Base-by-base conservation (phyloP, 257 asterid species). In the Solanum pinnatisectum region DNA sequence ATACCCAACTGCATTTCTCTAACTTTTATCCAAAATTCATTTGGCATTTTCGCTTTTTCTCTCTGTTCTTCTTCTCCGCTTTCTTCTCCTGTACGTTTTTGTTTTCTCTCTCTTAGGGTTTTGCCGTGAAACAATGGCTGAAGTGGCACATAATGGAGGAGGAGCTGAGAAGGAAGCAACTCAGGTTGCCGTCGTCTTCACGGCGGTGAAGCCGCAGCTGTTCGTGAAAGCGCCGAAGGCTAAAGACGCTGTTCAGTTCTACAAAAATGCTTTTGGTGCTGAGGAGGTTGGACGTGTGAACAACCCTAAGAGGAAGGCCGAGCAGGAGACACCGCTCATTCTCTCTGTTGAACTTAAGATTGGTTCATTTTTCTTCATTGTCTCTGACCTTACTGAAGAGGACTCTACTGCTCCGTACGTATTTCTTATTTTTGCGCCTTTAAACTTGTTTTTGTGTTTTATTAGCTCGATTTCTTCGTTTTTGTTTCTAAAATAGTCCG, bases 221-320 rank as follows among this genome's bases (percentile, higher is more conserved):
- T 95, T 90, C 72, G 93, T 97, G 4, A 97, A 93, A 68, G 96
- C 95, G 0, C 92, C 96, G 10, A 94, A 93, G 88, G 98, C 94
- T 0, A 92, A 37, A 89, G 98, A 96, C 40, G 98, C 98, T 78
- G 95, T 96, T 30, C 85, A 70, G 93, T 96, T 97, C 91, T 96
- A 90, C 93, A 97, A 96, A 92, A 87, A 89, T 63, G 99, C 98
- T 25, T 97, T 97, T 35, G 98, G 98, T 23, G 98, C 98, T 37
- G 98, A 94, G 93, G 99, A 96, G 90, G 90, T 94, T 42, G 88
- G 86, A 89, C 98, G 99, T 85, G 92, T 88, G 68, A 89, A 76
- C 88, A 92, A 94, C 37, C 89, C 96, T 0, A 95, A 97, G 95
- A 92, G 98, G 87, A 96, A 97, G 90, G 99, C 98, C 13, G 98